These are phyloP conservation scores for Mycena rosella DNA, from an alignment of 768 basidiomycete genomes.

Conservation along the genomic window DNA sequence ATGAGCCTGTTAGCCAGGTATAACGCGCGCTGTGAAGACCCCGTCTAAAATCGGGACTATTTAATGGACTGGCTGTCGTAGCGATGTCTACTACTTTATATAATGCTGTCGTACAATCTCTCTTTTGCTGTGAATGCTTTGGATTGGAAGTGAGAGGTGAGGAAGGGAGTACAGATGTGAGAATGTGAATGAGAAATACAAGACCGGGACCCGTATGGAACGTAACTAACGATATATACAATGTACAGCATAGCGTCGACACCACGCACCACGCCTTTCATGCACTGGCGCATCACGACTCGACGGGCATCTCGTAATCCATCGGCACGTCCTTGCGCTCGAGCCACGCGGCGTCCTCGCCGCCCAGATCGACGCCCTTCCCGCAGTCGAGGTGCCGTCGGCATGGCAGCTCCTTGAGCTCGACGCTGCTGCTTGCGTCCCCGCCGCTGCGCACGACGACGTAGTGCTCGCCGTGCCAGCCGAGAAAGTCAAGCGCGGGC, in stretches of 20 bases:
- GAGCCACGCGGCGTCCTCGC: slow-evolving; percentile 73
- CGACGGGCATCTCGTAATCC: slow-evolving; percentile 72
- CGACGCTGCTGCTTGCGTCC: slow-evolving; percentile 47
- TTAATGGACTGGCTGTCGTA: slow-evolving; percentile 12
- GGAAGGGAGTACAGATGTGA: not conserved
- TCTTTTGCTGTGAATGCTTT: not conserved
- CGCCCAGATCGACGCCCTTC: slow-evolving; percentile 74
- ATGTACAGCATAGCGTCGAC: not conserved
- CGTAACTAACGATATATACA: too few species aligned
- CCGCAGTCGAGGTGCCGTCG: slow-evolving; percentile 71
- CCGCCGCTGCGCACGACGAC: slow-evolving; percentile 68
- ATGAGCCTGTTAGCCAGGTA: slow-evolving; percentile 77
- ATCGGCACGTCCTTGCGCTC: slow-evolving; percentile 83
- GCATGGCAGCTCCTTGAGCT: slow-evolving; percentile 73
- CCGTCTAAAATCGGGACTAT: not conserved
- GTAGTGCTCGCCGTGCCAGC: slow-evolving; percentile 82
- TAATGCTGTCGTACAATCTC: slow-evolving; percentile 6
- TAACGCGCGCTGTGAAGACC: slow-evolving; percentile 36
- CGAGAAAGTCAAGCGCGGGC: slow-evolving; percentile 72
- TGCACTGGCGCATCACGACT: too few species aligned
- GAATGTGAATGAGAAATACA: not conserved
- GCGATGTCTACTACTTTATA: slow-evolving; percentile 13
- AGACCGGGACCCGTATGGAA: too few species aligned
- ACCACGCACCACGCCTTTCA: too few species aligned
- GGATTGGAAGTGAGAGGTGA: not conserved